Evolutionary conservation across 805 yeast genomes (phyloP), one percentile per base, ranked within the genome.

Genomic region (Suhomyces tanzawaensis): DNA sequence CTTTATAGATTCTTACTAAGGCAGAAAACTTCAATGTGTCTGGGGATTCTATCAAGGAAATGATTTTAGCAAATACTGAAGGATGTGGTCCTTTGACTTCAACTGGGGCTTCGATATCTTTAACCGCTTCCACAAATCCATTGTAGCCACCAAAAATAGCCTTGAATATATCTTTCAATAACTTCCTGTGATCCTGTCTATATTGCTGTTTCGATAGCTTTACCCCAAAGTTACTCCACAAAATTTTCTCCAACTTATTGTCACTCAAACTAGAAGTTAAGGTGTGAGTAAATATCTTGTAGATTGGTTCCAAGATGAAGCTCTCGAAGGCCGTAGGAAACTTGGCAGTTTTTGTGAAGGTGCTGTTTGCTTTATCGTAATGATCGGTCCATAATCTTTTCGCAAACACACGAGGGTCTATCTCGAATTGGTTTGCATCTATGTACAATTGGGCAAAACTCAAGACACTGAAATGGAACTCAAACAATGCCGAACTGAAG

Each of bases 351-450:
- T 55, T 55, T 0, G 71, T 52, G 47, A 88, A 82, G 37, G 63
- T 71, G 7, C 76, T 70, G 1, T 62, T 47, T 0, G 44, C 39
- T 1, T 62, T 49, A 35, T 77, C 59, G 52, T 64, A 86, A 48
- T 71, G 80, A 44, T 83, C 81, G 0, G 96, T 96, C 96, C 97
- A 90, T 15, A 89, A 63, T 39, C 79, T 66, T 29, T 56, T 52
- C 0, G 77, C 63, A 53, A 89, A 77, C 2, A 55, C 60, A 7
- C 31, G 30, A 9, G 29, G 16, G 15, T 40, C 44, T 1, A 32
- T 15, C 7, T 21, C 26, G 3, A 37, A 19, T 12, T 28, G 26
- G 18, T 40, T 43, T n/a, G 31, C 37, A 2, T 46, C 40, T 19
- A 46, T 73, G 60, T 76, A 83, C 12, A 72, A 51, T 11, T 58